Base-by-base conservation (phyloP, 2,329 filamentous ascomycete species). In the Decorospora gaudefroyi region DNA sequence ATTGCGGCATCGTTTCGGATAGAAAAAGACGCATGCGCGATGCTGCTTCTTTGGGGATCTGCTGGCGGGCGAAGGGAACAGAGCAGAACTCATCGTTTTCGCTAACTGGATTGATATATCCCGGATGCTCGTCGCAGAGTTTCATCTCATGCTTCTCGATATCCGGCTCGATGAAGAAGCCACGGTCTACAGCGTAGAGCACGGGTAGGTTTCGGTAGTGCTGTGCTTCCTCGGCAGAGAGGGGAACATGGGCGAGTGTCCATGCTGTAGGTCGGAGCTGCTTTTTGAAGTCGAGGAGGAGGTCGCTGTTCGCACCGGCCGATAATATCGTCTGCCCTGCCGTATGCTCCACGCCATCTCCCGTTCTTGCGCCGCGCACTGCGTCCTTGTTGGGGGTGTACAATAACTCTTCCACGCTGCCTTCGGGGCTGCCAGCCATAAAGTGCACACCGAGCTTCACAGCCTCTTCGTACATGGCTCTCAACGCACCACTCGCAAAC, bases 51-150 rank as follows among this genome's bases (percentile, higher is more conserved):
- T 72, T 55, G 0, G 78, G 79, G 28, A 77, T 73, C 35, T 77
- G 72, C 15, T 74, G 64, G 29, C 64, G 70, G 1, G 70, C 64
- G 40, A 78, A 74, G 0, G 74, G 73, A 0, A 72, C 46, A 5
- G 71, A 75, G 13, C 59, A 55, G 21, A 57, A 51, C 16, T 68
- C 58, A 6, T 63, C 57, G 0, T 44, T 16, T 11, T 34, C 27
- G 4, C 46, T 42, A 7, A 74, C 51, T 29, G 72, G 76, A 45
- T 81, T 80, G 42, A 74, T 76, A 49, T 81, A 82, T 3, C 79
- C 79, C 0, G 79, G 78, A 45, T 81, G 78, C 51, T 82, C 78
- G 49, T 82, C 79, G 57, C 80, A 76, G 33, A 78, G 68, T 51
- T 78, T 78, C 11, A 78, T 63, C 45, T 77, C 71, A 29, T 70